Conservation (phyloP, 768 basidiomycete genomes). For the Amanita molliuscula region DNA sequence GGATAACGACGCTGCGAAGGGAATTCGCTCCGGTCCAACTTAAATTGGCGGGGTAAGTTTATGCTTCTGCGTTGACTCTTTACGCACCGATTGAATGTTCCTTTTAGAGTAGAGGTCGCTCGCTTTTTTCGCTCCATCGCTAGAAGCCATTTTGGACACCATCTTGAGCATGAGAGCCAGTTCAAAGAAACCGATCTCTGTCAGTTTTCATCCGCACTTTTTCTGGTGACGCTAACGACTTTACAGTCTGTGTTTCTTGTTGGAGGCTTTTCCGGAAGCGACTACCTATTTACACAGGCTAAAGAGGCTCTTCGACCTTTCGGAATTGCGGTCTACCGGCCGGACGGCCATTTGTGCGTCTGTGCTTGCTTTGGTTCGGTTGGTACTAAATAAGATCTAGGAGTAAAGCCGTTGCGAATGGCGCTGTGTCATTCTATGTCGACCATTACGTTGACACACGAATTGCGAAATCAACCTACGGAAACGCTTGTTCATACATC, state of each 20-base stretch:
- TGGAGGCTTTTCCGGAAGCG: slow-evolving; percentile 36
- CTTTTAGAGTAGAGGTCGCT: slow-evolving; percentile 9
- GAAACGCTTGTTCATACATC: slow-evolving; percentile 7
- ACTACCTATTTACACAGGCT: slow-evolving; percentile 28
- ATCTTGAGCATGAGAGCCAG: not conserved
- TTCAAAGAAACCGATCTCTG: not conserved
- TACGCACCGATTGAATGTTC: not conserved
- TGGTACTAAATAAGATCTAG: not conserved
- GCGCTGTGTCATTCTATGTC: slow-evolving; percentile 13
- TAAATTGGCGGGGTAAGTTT: slow-evolving; percentile 20
- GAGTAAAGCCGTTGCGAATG: slow-evolving; percentile 13
- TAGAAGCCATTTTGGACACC: slow-evolving; percentile 9
- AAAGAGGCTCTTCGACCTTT: slow-evolving; percentile 18
- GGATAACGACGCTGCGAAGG: slow-evolving; percentile 24
- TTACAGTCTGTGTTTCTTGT: slow-evolving; percentile 23
- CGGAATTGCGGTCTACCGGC: slow-evolving; percentile 23
- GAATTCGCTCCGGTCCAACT: slow-evolving; percentile 30
- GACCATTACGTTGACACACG: slow-evolving; percentile 10
- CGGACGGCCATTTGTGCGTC: slow-evolving; percentile 32
- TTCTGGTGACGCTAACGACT: not conserved
- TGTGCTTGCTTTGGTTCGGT: not conserved
- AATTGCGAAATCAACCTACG: slow-evolving; percentile 10
- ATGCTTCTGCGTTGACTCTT: not conserved
- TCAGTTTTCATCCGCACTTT: not conserved
- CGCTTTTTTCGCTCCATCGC: slow-evolving; percentile 14